These are phyloP conservation scores for Ambrosiella xylebori DNA, from an alignment of 2,329 filamentous ascomycete genomes.

Conservation along the genomic window DNA sequence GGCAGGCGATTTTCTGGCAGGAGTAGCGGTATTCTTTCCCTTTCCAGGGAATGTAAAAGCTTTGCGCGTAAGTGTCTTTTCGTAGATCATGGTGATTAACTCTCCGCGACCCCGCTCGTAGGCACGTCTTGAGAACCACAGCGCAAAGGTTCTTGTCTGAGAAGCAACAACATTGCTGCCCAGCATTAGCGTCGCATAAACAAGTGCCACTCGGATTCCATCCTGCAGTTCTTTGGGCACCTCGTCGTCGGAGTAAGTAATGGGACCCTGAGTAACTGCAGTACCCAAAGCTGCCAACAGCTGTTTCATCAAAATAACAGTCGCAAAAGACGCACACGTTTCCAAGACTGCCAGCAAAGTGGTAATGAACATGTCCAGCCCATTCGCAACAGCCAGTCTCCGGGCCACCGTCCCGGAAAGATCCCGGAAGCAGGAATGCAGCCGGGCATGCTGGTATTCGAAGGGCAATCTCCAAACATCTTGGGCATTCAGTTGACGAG, in stretches of 20 bases:
- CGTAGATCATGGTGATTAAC: slow-evolving; percentile 68
- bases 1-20: slow-evolving; percentile 32
- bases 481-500: slow-evolving; percentile 51
- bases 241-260: neutral
- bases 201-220: slow-evolving; percentile 8
- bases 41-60: slow-evolving; percentile 26
- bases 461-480: slow-evolving; percentile 70
- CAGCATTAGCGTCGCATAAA: slow-evolving; percentile 48
- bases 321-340: slow-evolving; percentile 35
- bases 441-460: slow-evolving; percentile 62
- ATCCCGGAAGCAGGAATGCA: slow-evolving; percentile 59
- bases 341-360: slow-evolving; percentile 47
- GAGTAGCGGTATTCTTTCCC: slow-evolving; percentile 5
- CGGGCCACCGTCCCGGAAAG: slow-evolving; percentile 55
- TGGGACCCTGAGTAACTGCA: neutral
- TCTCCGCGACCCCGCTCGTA: slow-evolving; percentile 77
- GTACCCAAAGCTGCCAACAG: slow-evolving; percentile 28
- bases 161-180: slow-evolving; percentile 40
- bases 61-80: slow-evolving; percentile 57
- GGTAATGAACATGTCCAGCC: slow-evolving; percentile 57
- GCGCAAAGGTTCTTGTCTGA: slow-evolving; percentile 49
- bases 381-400: slow-evolving; percentile 58
- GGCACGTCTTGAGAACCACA: slow-evolving; percentile 70
- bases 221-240: neutral
- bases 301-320: slow-evolving; percentile 54